phyloP scores from a whole-genome alignment of 1,284 basidiomycete genomes.

The Cutaneotrichosporon sp. region DNA sequence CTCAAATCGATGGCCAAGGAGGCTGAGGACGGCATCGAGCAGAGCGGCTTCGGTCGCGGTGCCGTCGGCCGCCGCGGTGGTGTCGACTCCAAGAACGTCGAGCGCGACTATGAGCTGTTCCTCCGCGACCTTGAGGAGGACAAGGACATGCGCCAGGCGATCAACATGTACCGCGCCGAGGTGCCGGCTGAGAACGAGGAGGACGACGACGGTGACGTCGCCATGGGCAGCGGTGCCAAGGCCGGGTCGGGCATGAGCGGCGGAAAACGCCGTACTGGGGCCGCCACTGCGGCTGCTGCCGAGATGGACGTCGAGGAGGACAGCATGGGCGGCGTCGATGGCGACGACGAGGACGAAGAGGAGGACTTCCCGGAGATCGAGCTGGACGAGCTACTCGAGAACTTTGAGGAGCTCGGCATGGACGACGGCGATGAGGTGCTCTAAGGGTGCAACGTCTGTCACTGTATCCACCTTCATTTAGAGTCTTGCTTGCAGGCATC shows the following conservation, averaged over 20 bases:
- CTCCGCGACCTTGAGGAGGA: slow-evolving; percentile 95
- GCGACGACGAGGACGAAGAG: slow-evolving; percentile 70
- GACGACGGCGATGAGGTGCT: slow-evolving; percentile 22
- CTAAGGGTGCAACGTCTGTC: neutral
- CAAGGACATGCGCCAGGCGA: slow-evolving; percentile 80
- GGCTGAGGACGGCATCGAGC: slow-evolving; percentile 71
- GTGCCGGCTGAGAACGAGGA: slow-evolving; percentile 32
- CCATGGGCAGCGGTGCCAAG: slow-evolving; percentile 54
- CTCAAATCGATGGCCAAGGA: slow-evolving; percentile 93
- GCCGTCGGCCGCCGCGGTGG: slow-evolving; percentile 87
- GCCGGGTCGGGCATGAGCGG: slow-evolving; percentile 56
- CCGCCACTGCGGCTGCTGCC: slow-evolving; percentile 52
- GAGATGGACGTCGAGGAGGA: slow-evolving; percentile 65
- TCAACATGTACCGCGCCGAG: slow-evolving; percentile 81
- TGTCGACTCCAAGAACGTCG: slow-evolving; percentile 87
- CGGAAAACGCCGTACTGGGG: slow-evolving; percentile 56
- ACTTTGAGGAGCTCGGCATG: slow-evolving; percentile 67
- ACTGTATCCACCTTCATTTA: slow-evolving; percentile 3
- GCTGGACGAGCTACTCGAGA: slow-evolving; percentile 85
- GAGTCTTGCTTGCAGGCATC: neutral
- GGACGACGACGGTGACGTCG: slow-evolving; percentile 51
- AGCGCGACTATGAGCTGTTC: slow-evolving; percentile 96
- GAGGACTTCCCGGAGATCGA: slow-evolving; percentile 85
- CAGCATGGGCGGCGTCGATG: slow-evolving; percentile 53
- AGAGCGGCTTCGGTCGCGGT: slow-evolving; percentile 64